Base-by-base conservation (phyloP, 192 early-diverging fungal species). In the Dimargaris cristalligena region DNA sequence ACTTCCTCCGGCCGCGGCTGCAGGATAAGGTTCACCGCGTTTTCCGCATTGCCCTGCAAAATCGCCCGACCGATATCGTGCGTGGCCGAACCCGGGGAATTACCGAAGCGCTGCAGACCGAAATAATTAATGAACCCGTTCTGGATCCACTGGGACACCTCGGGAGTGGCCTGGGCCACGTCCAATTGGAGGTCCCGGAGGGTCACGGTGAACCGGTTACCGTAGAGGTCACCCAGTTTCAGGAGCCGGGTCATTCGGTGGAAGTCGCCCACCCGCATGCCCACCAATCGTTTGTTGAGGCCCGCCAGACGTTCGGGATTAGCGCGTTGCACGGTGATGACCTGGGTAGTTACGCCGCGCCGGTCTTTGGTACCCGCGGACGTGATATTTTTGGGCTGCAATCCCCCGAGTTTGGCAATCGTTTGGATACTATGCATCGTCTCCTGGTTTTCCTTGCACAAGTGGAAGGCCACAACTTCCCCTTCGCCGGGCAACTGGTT, bases 91-190 rank as follows among this genome's bases (percentile, higher is more conserved):
- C 80, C 74, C n/a, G n/a, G n/a, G 26, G 84, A 73, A 4, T 90
- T 92, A 30, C 96, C 96, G 64, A 99, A 99, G 20, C 96, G 79
- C 71, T 99, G 96, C 91, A 96, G 89, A 14, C 92, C 96, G 72
- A 78, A 99, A 74, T 97, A 99, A 75, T 99, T 99, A 64, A 97
- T 78, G 61, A 97, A 99, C 1, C 96, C 96, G 44, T 78, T 62
- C 28, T 75, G 66, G 22, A 96, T 68, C 18, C 85, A 83, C 3
- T 65, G 77, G 6, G 64, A 65, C 4, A 71, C 61, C 49, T 90
- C 60, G 0, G 65, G 64, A 30, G 68, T 66, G 22, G 70, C 69
- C 34, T 71, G 67, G 38, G 78, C 75, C 11, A 75, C 77, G 23
- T 68, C 13, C 26, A 31, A 22, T 26, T 58, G 47, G 6, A 72